These are phyloP conservation scores for Zizania latifolia DNA, from an alignment of 176 grass and related monocot species.

Conservation along the genomic window DNA sequence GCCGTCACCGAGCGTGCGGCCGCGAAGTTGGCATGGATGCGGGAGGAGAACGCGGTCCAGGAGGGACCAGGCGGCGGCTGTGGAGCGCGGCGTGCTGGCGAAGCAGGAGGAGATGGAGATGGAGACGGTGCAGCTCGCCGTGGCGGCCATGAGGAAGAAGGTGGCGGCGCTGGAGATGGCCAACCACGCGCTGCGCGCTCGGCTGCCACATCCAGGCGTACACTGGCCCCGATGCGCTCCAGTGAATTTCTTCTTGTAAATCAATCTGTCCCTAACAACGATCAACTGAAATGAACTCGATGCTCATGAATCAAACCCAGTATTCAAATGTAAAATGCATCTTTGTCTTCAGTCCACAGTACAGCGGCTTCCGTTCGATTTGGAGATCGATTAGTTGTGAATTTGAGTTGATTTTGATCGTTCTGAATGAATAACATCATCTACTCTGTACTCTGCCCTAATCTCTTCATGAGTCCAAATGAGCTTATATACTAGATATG, in stretches of 20 bases:
- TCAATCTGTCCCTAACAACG: too few relatives aligned
- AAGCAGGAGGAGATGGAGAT: background rate
- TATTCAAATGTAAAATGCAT: too few relatives aligned
- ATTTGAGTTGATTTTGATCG: background rate
- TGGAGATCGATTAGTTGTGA: background rate
- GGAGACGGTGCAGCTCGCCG: background rate
- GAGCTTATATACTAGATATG: too few relatives aligned
- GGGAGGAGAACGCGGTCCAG: background rate
- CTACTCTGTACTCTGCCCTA: too few relatives aligned
- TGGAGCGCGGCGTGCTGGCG: conserved; percentile 1
- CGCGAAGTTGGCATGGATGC: background rate
- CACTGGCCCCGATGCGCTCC: background rate
- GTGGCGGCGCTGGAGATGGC: conserved; percentile 21
- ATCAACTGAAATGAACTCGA: too few relatives aligned
- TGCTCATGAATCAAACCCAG: too few relatives aligned
- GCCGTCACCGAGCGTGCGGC: background rate
- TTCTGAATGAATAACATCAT: too few relatives aligned
- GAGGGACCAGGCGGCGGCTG: background rate
- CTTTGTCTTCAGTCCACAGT: too few relatives aligned
- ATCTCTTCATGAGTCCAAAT: too few relatives aligned
- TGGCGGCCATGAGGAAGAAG: background rate
- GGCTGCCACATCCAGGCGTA: conserved; percentile 7
- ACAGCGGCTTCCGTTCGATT: too few relatives aligned
- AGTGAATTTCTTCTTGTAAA: background rate
- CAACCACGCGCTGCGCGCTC: conserved; percentile 18